phyloP scores from a whole-genome alignment of 345 rosid species.

The Jatropha curcas region DNA sequence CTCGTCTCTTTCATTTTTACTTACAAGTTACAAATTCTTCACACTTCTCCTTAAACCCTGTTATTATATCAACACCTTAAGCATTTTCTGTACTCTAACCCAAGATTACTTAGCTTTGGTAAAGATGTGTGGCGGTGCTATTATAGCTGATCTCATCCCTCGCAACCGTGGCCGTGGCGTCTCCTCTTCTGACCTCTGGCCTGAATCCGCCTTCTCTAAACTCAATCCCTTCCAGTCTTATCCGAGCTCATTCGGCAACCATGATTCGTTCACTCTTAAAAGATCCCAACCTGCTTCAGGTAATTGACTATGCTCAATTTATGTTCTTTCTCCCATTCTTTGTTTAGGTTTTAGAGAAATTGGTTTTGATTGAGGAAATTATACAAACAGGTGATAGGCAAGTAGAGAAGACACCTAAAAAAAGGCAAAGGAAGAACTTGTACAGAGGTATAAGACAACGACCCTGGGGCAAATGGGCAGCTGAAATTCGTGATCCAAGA shows the following conservation, averaged over 20 bases:
- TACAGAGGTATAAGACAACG: slow-evolving; percentile 92
- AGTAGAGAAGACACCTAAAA: slow-evolving; percentile 39
- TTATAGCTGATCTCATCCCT: slow-evolving; percentile 52
- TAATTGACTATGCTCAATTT: slow-evolving; percentile 11
- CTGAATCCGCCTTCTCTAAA: slow-evolving; percentile 33
- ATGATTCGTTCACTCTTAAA: slow-evolving; percentile 21
- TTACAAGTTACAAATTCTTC: too few species aligned
- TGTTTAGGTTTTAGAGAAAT: background rate
- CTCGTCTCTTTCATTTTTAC: background rate
- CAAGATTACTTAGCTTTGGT: too few species aligned
- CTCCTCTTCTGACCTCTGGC: slow-evolving; percentile 58
- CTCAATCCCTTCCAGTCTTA: slow-evolving; percentile 23
- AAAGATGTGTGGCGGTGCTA: slow-evolving; percentile 77
- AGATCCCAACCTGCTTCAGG: slow-evolving; percentile 44
- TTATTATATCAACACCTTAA: background rate
- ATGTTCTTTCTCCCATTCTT: background rate
- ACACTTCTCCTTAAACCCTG: slow-evolving; percentile 1
- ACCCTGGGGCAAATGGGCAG: slow-evolving; percentile 98
- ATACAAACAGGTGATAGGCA: slow-evolving; percentile 42
- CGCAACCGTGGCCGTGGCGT: slow-evolving; percentile 34
- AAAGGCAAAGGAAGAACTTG: slow-evolving; percentile 74
- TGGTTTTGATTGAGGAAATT: slow-evolving; percentile 22
- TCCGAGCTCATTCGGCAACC: background rate
- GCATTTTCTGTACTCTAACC: too few species aligned
- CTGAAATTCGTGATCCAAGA: slow-evolving; percentile 93